Evolutionary conservation across 1,284 basidiomycete genomes (phyloP), one percentile per base, ranked within the genome.

Genomic region (Ustilago xerochloae): DNA sequence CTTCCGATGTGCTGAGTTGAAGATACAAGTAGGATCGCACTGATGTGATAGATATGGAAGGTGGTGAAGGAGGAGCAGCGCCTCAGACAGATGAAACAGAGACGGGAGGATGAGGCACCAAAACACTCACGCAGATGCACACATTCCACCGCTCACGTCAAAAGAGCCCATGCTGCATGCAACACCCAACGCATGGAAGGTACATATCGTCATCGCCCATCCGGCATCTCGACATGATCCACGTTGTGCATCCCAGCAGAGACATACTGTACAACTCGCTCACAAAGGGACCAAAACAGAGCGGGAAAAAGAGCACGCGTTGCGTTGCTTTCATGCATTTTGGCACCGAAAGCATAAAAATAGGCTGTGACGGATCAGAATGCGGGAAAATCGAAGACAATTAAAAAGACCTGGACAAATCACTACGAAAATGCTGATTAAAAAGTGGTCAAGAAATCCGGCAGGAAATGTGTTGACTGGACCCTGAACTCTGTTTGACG

Each of bases 271-370:
- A 15, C n/a, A 43, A 43, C 41, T 24, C 24, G 41, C 41, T 20
- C 41, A 24, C 41, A 12, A n/a, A n/a, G n/a, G n/a, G n/a, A n/a
- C n/a, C n/a, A n/a, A n/a, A n/a, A n/a, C n/a, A n/a, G n/a, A n/a
- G n/a, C n/a, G n/a, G n/a, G n/a, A n/a, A n/a, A n/a, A n/a, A n/a
- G n/a, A n/a, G n/a, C n/a, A n/a, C n/a, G n/a, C n/a, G n/a, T n/a
- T n/a, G n/a, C n/a, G n/a, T n/a, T n/a, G n/a, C n/a, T 12, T 43
- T 26, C 6, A 24, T 26, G 41, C 41, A 43, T 24, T 26, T 15
- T 43, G 41, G 41, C 41, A 43, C 41, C 26, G 41, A n/a, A n/a
- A n/a, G n/a, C n/a, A n/a, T n/a, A n/a, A n/a, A n/a, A 43, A 43
- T 2, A 43, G 32, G 3, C 9, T 33, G 32, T 33, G 9, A 33